Percentiles rank a stretch among this genome's conserved stretches.
These are phyloP conservation scores for Mycena alexandri DNA, from an alignment of 768 basidiomycete species.

Conservation along the genomic window DNA sequence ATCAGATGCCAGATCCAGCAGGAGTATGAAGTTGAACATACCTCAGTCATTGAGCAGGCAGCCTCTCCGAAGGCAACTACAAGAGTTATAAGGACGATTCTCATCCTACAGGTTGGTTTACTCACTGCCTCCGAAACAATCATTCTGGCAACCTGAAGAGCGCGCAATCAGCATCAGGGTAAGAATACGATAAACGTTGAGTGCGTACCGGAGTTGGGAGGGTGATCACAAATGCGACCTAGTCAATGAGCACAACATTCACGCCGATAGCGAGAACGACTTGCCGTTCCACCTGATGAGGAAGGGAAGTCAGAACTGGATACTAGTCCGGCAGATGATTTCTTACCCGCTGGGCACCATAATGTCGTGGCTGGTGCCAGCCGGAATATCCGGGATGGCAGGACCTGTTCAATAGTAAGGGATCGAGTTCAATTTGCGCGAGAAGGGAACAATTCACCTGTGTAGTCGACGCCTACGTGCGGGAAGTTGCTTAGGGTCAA, in stretches of 20 bases:
- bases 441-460: background rate
- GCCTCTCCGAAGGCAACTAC: constrained; percentile 22
- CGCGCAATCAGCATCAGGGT: background rate
- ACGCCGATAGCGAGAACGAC: no score
- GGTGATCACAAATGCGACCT: constrained; percentile 18
- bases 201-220: constrained; percentile 23
- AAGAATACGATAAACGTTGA: background rate
- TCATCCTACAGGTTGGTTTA: no score
- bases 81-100: background rate
- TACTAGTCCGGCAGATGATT: no score
- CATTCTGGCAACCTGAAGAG: constrained; percentile 16
- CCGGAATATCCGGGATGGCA: constrained; percentile 14
- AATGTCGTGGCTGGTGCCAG: background rate
- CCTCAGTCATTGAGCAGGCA: constrained; percentile 28
- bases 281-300: background rate
- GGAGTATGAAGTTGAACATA: background rate
- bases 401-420: background rate
- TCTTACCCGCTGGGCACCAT: constrained; percentile 4
- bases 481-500: constrained; percentile 26
- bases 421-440: no score
- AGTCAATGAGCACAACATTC: no score
- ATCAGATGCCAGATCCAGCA: no score
- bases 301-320: no score
- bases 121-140: constrained; percentile 28
- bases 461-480: constrained; percentile 13